Evolutionary conservation across 2,329 filamentous ascomycete species (phyloP), one percentile per base, ranked within the genome.

Genomic region (Eutypa lata): DNA sequence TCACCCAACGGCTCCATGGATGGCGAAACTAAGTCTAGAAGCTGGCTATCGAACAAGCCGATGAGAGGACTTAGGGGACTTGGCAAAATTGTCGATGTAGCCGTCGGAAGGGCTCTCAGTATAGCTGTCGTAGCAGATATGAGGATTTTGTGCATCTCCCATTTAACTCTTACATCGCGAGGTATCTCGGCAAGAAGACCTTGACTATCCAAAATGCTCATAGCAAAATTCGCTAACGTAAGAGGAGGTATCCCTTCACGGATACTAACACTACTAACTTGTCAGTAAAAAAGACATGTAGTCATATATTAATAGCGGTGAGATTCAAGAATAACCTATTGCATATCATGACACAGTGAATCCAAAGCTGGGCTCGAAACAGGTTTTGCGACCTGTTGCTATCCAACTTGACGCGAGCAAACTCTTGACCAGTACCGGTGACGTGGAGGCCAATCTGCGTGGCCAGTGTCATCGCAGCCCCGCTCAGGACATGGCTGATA

Each of bases 371-470:
- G 7, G 68, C 64, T 10, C 70, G 61, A n/a, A 65, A 65, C 1
- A 71, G 53, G 48, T 66, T 68, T 45, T 71, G 63, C 6, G 65
- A 62, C 31, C 67, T 62, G 24, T 68, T 63, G 48, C 69, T 68
- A 54, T 68, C 66, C 3, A 73, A 51, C 8, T 67, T 65, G 49
- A 65, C 69, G 31, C 70, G 63, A 3, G 65, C 67, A 54, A 74
- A 74, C 50, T 74, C 71, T 49, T 74, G 71, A 14, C 68, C 69
- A 2, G 69, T 64, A 10, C 70, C 69, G 7, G 65, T 60, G 18
- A 73, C 66, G 50, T 73, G 71, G 7, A 74, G 60, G 4, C 71
- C 71, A 47, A 72, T 71, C 52, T 72, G 70, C 14, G 70, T 72
- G 18, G 71, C 71, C 13, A 73, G 57, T 53, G 73, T 70, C 3